Percentiles rank a stretch among this genome's conserved stretches.
phyloP scores from a whole-genome alignment of 768 basidiomycete genomes.

The Paxillus rubicundulus region DNA sequence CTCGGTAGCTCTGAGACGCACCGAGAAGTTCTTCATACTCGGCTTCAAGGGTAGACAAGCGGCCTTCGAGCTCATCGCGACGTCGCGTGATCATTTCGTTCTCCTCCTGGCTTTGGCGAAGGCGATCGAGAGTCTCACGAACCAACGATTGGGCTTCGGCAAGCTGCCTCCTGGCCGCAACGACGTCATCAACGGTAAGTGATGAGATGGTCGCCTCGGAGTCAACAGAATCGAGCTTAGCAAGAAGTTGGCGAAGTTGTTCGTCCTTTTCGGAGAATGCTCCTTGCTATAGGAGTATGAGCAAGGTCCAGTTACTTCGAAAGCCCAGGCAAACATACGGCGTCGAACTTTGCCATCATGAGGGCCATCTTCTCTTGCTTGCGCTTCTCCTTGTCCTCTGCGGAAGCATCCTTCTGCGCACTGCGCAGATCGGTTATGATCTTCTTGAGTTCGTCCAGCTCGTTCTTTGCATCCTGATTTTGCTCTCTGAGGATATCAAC shows the following conservation, averaged over 20 bases:
- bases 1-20: conserved; percentile 36
- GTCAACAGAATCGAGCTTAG: conserved; percentile 83
- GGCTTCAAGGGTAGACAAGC: conserved; percentile 76
- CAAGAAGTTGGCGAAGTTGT: conserved; percentile 78
- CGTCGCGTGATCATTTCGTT: conserved; percentile 79
- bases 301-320: not conserved
- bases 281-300: conserved; percentile 59
- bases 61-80: conserved; percentile 82
- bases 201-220: conserved; percentile 50
- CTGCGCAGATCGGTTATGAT: conserved; percentile 75
- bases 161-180: conserved; percentile 81
- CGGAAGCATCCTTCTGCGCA: conserved; percentile 78
- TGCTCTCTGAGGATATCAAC: conserved; percentile 95
- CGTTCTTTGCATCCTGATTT: conserved; percentile 79
- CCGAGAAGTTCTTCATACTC: conserved; percentile 98
- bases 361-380: conserved; percentile 99
- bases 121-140: conserved; percentile 85
- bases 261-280: conserved; percentile 95
- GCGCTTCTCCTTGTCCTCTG: conserved; percentile 97
- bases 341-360: conserved; percentile 99
- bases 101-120: conserved; percentile 90
- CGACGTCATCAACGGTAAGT: conserved; percentile 74
- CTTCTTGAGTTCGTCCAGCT: conserved; percentile 87
- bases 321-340: conserved; percentile 49
- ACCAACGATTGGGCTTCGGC: conserved; percentile 84